Evolutionary conservation across 2,329 filamentous ascomycete genomes (phyloP).

Genomic region (Plenodomus lindquistii): DNA sequence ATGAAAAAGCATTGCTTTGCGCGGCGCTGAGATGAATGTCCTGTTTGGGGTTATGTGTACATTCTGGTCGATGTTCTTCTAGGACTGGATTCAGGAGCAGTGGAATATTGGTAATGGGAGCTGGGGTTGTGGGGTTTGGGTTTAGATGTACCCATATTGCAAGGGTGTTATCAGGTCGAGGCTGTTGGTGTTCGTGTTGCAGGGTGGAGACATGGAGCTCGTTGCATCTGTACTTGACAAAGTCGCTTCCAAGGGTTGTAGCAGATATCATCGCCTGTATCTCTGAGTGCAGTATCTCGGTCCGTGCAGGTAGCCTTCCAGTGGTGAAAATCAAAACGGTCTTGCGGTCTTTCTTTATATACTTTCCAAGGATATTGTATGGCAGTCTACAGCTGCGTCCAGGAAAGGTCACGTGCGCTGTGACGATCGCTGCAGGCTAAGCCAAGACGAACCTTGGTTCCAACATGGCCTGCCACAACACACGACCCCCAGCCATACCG

Average conservation of each 20-base stretch:
- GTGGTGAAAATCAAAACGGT: too few species aligned
- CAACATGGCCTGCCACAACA: background rate
- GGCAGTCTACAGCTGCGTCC: background rate
- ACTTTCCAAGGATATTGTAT: background rate
- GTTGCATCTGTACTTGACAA: too few species aligned
- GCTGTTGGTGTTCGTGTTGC: too few species aligned
- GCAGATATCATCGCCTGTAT: too few species aligned
- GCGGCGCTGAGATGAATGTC: background rate
- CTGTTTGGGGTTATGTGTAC: background rate
- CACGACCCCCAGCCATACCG: background rate
- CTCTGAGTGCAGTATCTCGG: too few species aligned
- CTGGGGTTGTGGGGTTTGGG: background rate
- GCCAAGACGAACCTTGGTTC: background rate
- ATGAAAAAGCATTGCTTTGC: constrained; percentile 2
- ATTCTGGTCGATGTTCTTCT: background rate
- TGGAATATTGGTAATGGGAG: background rate
- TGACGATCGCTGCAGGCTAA: background rate
- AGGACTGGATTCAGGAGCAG: background rate
- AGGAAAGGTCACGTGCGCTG: background rate
- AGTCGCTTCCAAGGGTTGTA: too few species aligned
- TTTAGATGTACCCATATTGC: background rate
- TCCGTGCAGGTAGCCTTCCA: too few species aligned
- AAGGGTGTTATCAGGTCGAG: too few species aligned
- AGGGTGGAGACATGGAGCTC: too few species aligned
- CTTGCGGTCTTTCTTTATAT: too few species aligned